Evolutionary conservation across 1,284 basidiomycete genomes (phyloP).

Genomic region (Fistulina hepatica): DNA sequence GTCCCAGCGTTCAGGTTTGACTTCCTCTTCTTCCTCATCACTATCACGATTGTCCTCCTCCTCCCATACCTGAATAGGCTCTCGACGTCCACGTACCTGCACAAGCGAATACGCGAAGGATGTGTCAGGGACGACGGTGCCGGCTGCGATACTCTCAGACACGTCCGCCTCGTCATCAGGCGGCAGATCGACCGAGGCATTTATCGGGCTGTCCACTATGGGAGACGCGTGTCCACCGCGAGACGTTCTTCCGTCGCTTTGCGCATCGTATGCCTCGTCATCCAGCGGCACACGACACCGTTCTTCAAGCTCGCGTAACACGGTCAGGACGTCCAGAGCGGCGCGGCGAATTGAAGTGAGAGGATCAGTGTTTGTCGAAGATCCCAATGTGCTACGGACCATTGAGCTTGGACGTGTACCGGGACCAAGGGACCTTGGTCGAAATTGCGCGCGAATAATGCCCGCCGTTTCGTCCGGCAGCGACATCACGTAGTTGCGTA

Average conservation of each 20-base stretch:
- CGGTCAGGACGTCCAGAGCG: constrained; percentile 66
- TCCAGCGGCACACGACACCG: constrained; percentile 49
- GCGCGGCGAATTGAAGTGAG: constrained; percentile 56
- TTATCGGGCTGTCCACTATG: constrained; percentile 18
- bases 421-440: constrained; percentile 32
- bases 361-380: constrained; percentile 40
- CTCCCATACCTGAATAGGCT: constrained; percentile 70
- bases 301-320: constrained; percentile 64
- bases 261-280: constrained; percentile 66
- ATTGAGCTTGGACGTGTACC: constrained; percentile 16
- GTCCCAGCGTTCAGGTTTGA: constrained; percentile 64
- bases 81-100: constrained; percentile 50
- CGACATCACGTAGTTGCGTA: constrained; percentile 70
- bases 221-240: constrained; percentile 37
- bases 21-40: constrained; percentile 40
- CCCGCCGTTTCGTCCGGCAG: constrained; percentile 62
- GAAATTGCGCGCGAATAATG: constrained; percentile 39
- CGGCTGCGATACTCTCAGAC: too few species aligned
- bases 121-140: too few species aligned
- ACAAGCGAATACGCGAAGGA: constrained; percentile 57
- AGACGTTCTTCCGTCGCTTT: constrained; percentile 49
- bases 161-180: constrained; percentile 31
- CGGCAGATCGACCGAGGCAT: constrained; percentile 23
- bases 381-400: constrained; percentile 10
- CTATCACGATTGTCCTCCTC: constrained; percentile 47